Evolutionary conservation across 2,329 filamentous ascomycete species (phyloP).

Genomic region (Coniochaeta prunicola): DNA sequence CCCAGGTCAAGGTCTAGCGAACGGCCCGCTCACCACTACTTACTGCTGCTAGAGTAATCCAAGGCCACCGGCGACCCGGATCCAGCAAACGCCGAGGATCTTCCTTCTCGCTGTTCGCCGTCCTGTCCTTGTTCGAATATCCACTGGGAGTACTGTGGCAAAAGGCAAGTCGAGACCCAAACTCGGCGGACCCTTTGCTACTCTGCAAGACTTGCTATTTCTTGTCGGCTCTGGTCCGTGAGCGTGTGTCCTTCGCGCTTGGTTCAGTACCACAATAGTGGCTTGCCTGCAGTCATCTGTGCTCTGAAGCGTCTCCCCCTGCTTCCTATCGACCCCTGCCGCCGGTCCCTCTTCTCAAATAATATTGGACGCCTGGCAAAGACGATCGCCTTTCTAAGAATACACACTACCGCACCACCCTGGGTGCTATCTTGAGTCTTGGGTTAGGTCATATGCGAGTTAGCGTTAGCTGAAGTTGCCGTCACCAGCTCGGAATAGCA

Average conservation of each 20-base stretch:
- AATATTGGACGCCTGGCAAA: not conserved
- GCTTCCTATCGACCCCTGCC: not conserved
- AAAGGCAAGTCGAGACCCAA: not conserved
- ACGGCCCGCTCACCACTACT: slow-evolving; percentile 2
- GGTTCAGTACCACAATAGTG: not conserved
- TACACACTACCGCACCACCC: not conserved
- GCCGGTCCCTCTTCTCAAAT: not conserved
- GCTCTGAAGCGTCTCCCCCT: not conserved
- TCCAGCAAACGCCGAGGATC: not conserved
- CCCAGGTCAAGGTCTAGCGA: not conserved
- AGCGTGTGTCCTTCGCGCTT: not conserved
- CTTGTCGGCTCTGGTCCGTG: not conserved
- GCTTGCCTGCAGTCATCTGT: not conserved
- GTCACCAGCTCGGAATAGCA: not conserved
- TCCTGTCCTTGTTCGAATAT: not conserved
- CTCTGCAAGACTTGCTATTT: not conserved
- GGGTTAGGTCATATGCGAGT: not conserved
- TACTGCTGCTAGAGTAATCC: not conserved
- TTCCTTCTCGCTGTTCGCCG: not conserved
- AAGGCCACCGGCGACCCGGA: not conserved
- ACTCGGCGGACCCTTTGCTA: not conserved
- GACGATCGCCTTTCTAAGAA: not conserved
- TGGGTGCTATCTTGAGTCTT: not conserved
- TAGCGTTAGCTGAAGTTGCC: not conserved
- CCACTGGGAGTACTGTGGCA: not conserved